Conservation (phyloP, 345 rosid genomes). For the Sonneratia alba region DNA sequence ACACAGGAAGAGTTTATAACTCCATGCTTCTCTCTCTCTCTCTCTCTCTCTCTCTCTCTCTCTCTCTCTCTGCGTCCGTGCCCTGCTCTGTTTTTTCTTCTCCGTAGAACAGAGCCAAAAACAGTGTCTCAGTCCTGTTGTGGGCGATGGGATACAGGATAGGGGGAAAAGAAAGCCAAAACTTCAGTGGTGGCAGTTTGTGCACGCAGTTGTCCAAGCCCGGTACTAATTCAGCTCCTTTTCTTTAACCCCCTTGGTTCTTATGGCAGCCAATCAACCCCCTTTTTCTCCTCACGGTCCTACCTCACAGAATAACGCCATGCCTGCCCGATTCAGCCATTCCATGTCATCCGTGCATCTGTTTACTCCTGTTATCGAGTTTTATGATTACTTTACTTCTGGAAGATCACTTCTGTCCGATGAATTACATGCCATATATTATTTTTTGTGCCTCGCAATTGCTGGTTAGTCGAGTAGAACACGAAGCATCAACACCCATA, state of each 20-base stretch:
- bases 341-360: not conserved
- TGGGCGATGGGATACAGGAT: slow-evolving; percentile 32
- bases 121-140: slow-evolving; percentile 20
- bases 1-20: not conserved
- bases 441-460: no score
- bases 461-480: no score
- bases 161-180: not conserved
- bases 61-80: not conserved
- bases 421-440: no score
- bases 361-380: no score
- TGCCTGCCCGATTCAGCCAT: not conserved
- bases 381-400: no score
- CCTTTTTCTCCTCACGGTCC: slow-evolving; percentile 25
- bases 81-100: not conserved
- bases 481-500: not conserved
- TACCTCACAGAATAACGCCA: slow-evolving; percentile 6
- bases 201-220: not conserved
- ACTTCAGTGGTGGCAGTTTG: slow-evolving; percentile 42
- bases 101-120: not conserved
- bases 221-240: no score
- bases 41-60: not conserved
- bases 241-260: no score
- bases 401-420: no score
- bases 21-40: not conserved
- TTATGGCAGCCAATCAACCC: not conserved